Evolutionary conservation across 176 grass and related monocot genomes (phyloP).

Genomic region (Eragrostis nindensis): DNA sequence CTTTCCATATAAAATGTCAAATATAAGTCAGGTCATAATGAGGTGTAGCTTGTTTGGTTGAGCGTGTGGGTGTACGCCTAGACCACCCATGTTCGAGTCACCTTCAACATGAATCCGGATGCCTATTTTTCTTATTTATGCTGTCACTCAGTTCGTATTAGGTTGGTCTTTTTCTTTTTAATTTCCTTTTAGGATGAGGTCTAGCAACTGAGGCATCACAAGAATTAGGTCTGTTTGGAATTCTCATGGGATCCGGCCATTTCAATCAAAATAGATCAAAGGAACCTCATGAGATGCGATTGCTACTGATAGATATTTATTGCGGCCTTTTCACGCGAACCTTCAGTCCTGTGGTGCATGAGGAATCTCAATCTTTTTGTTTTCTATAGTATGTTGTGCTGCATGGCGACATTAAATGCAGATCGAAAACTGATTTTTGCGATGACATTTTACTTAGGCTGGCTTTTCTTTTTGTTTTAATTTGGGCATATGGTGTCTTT

Average conservation of each 20-base stretch:
- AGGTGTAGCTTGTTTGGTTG: conserved; percentile 7
- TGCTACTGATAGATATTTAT: conserved; percentile 3
- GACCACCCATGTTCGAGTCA: neutral
- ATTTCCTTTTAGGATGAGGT: neutral
- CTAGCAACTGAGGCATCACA: conserved; percentile 8
- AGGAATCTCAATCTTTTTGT: neutral
- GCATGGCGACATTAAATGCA: conserved; percentile 11
- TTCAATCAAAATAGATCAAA: conserved; percentile 27
- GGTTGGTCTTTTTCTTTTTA: neutral
- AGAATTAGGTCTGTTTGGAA: neutral
- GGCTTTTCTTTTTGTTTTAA: neutral
- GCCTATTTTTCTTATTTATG: neutral
- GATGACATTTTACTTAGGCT: neutral
- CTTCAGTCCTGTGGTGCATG: neutral
- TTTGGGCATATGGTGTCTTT: neutral
- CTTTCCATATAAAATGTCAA: conserved; percentile 15
- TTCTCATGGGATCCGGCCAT: neutral
- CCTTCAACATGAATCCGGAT: neutral
- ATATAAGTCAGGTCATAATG: conserved; percentile 6
- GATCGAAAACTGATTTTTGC: neutral
- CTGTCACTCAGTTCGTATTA: neutral
- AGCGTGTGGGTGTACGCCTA: neutral
- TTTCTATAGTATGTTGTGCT: conserved; percentile 9
- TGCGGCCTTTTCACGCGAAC: neutral
- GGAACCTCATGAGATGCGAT: neutral